Conservation (phyloP, 805 yeast species). For the Schwanniomyces polymorphus region DNA sequence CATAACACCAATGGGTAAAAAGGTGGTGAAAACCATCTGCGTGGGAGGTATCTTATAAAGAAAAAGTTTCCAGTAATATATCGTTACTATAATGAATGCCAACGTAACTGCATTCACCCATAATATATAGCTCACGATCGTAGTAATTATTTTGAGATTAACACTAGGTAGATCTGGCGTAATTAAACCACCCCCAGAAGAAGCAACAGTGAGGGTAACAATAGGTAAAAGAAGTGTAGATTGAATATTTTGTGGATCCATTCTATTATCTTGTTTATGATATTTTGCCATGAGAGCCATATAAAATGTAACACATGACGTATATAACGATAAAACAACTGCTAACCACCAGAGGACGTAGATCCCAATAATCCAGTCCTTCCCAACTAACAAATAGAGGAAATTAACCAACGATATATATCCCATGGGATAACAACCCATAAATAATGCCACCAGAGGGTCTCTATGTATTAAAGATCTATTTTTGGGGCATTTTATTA, state of each 20-base stretch:
- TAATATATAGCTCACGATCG: conserved; percentile 54
- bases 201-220: conserved; percentile 76
- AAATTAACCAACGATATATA: conserved; percentile 62
- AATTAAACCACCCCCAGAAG: conserved; percentile 68
- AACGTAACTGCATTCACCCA: conserved; percentile 71
- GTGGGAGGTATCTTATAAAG: conserved; percentile 60
- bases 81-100: conserved; percentile 54
- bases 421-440: conserved; percentile 87
- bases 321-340: conserved; percentile 50
- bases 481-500: conserved; percentile 30
- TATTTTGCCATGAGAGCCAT: conserved; percentile 44
- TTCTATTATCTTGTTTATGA: conserved; percentile 21
- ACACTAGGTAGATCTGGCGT: conserved; percentile 39
- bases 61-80: conserved; percentile 61
- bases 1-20: conserved; percentile 78
- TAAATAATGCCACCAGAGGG: conserved; percentile 54
- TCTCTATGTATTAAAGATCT: conserved; percentile 20
- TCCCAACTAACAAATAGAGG: conserved; percentile 45
- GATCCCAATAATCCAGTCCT: conserved; percentile 45
- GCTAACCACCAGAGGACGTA: conserved; percentile 79
- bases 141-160: conserved; percentile 50
- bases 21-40: conserved; percentile 57
- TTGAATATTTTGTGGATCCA: conserved; percentile 38
- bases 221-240: conserved; percentile 68
- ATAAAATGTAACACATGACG: conserved; percentile 61